phyloP scores from a whole-genome alignment of 1,284 basidiomycete genomes.

The Austropuccinia psidii region DNA sequence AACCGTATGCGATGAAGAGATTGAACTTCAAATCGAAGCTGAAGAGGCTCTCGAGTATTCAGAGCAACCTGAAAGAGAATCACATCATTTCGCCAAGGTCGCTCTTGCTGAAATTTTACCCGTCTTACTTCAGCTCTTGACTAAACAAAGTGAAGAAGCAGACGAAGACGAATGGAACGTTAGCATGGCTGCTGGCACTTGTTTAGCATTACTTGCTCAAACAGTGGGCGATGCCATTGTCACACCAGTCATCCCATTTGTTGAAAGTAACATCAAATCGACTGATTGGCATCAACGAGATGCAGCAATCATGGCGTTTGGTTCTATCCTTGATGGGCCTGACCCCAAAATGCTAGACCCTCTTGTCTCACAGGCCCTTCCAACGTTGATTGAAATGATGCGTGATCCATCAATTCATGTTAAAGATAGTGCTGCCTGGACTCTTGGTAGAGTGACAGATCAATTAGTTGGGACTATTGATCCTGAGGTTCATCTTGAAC shows the following conservation, averaged over 20 bases:
- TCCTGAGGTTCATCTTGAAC: constrained; percentile 76
- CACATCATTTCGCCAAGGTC: constrained; percentile 84
- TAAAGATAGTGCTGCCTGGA: constrained; percentile 97
- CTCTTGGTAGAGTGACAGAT: constrained; percentile 90
- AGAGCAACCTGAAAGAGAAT: constrained; percentile 78
- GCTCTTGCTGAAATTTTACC: constrained; percentile 91
- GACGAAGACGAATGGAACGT: constrained; percentile 99
- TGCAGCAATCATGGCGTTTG: constrained; percentile 96
- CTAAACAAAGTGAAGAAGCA: constrained; percentile 89
- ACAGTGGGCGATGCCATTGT: constrained; percentile 89
- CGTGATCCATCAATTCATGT: constrained; percentile 74
- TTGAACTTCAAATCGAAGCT: constrained; percentile 83
- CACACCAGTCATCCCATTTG: constrained; percentile 89
- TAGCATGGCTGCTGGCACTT: constrained; percentile 94
- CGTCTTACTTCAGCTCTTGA: constrained; percentile 78
- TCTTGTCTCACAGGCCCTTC: constrained; percentile 87
- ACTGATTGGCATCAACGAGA: constrained; percentile 92
- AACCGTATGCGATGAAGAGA: constrained; percentile 96
- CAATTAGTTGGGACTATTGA: constrained; percentile 78
- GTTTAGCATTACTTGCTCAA: constrained; percentile 76
- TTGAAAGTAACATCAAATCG: constrained; percentile 87
- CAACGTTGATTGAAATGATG: constrained; percentile 94
- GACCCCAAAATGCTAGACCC: constrained; percentile 77
- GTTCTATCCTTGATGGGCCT: constrained; percentile 93
- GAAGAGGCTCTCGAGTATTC: constrained; percentile 86